Conservation (phyloP, 768 basidiomycete genomes). For the Kondoa subrosea region DNA sequence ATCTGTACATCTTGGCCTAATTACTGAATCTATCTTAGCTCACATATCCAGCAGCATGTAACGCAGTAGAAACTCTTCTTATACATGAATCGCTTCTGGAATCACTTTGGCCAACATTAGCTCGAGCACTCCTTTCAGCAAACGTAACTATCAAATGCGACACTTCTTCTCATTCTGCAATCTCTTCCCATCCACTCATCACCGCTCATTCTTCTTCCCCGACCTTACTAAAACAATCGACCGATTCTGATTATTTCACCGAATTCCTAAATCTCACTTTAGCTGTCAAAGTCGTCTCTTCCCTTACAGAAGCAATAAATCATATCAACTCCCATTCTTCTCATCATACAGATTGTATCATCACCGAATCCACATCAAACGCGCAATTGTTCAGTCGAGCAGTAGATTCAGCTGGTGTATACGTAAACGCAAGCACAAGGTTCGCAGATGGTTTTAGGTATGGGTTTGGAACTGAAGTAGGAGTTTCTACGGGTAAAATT, state of each 20-base stretch:
- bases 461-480: constrained; percentile 94
- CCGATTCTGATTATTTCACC: constrained; percentile 48
- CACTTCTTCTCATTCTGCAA: constrained; percentile 42
- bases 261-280: constrained; percentile 77
- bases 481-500: constrained; percentile 88
- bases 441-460: constrained; percentile 95
- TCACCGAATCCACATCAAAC: constrained; percentile 52
- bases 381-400: constrained; percentile 64
- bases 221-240: constrained; percentile 36
- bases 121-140: constrained; percentile 47
- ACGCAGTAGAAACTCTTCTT: constrained; percentile 74
- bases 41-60: constrained; percentile 92
- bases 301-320: constrained; percentile 54
- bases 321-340: constrained; percentile 89
- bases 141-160: constrained; percentile 72
- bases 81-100: constrained; percentile 56
- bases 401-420: constrained; percentile 81
- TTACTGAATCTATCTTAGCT: constrained; percentile 38
- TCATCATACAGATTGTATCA: constrained; percentile 84
- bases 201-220: constrained; percentile 36
- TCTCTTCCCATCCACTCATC: constrained; percentile 34
- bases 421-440: constrained; percentile 83
- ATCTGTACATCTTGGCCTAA: neutral
- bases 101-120: constrained; percentile 67
- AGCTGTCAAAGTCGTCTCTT: constrained; percentile 58